Percentiles rank a stretch among this genome's conserved stretches.
These are phyloP conservation scores for Aspergillus brasiliensis DNA, from an alignment of 2,329 filamentous ascomycete species.

Conservation along the genomic window DNA sequence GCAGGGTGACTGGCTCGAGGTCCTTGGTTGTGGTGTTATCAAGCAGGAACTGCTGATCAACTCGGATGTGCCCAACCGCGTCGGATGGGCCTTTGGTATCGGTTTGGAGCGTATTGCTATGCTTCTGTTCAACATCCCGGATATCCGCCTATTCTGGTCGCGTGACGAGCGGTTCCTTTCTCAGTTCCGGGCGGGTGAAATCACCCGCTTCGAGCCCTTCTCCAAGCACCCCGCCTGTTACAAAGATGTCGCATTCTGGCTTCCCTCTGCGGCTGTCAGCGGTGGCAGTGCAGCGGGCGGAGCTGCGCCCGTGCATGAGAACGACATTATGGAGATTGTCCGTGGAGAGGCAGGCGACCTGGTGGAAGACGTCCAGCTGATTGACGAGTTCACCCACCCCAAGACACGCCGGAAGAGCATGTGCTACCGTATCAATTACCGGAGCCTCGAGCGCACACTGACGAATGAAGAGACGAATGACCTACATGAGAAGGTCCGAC, in stretches of 20 bases:
- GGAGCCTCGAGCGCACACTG: constrained; percentile 86
- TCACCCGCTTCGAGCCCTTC: constrained; percentile 76
- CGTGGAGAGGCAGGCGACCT: constrained; percentile 77
- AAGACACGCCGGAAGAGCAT: constrained; percentile 80
- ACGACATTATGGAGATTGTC: constrained; percentile 96
- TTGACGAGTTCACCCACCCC: constrained; percentile 87
- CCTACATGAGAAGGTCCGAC: constrained; percentile 69
- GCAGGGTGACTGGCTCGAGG: constrained; percentile 92
- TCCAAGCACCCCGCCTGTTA: constrained; percentile 87
- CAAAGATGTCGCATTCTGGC: constrained; percentile 95
- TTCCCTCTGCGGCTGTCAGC: constrained; percentile 51
- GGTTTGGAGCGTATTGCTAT: constrained; percentile 95
- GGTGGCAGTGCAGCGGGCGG: constrained; percentile 43
- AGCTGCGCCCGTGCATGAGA: constrained; percentile 72
- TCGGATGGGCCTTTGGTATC: constrained; percentile 95
- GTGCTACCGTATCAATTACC: constrained; percentile 92
- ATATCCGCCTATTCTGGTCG: constrained; percentile 97
- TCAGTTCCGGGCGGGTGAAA: constrained; percentile 67
- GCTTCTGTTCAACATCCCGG: constrained; percentile 93
- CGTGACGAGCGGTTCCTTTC: constrained; percentile 78
- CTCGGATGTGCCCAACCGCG: constrained; percentile 70
- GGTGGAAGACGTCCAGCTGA: constrained; percentile 82
- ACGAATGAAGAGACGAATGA: constrained; percentile 79
- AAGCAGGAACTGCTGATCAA: constrained; percentile 79
- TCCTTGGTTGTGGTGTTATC: constrained; percentile 89